Evolutionary conservation across 1,139 yeast species (phyloP).

Genomic region (Nakaseomyces sp.): DNA sequence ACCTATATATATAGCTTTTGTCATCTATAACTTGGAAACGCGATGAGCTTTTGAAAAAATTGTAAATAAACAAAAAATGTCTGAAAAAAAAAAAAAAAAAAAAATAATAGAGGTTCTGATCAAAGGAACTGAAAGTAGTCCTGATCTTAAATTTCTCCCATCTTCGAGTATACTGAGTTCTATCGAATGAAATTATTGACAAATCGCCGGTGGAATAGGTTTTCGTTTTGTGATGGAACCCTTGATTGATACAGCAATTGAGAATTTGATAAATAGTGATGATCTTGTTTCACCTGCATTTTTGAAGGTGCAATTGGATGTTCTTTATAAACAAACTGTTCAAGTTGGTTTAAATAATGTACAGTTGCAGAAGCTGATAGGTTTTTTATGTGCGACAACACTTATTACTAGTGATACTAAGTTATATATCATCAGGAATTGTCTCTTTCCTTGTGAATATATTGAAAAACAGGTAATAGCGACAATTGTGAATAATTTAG

Average conservation of each 20-base stretch:
- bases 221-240: neutral
- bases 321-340: conserved; percentile 13
- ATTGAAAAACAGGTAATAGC: conserved; percentile 26
- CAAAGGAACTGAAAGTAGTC: too few relatives aligned
- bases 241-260: neutral
- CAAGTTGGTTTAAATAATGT: conserved; percentile 18
- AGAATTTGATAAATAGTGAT: neutral
- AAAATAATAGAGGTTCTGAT: neutral
- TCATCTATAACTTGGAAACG: neutral
- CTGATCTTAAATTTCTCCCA: too few relatives aligned
- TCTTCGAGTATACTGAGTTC: too few relatives aligned
- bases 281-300: neutral
- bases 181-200: neutral
- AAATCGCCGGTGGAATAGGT: too few relatives aligned
- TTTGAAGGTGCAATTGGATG: conserved; percentile 10
- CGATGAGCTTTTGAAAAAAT: neutral
- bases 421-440: conserved; percentile 25
- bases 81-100: neutral
- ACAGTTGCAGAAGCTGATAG: conserved; percentile 15
- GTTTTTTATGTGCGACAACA: conserved; percentile 16
- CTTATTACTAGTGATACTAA: conserved; percentile 17
- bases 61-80: neutral
- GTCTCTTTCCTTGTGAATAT: conserved; percentile 30
- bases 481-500: conserved; percentile 30
- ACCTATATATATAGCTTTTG: neutral